Percentiles rank a stretch among this genome's conserved stretches.
phyloP scores from a whole-genome alignment of 1,139 yeast species.

The Sugiyamaella paludigena region DNA sequence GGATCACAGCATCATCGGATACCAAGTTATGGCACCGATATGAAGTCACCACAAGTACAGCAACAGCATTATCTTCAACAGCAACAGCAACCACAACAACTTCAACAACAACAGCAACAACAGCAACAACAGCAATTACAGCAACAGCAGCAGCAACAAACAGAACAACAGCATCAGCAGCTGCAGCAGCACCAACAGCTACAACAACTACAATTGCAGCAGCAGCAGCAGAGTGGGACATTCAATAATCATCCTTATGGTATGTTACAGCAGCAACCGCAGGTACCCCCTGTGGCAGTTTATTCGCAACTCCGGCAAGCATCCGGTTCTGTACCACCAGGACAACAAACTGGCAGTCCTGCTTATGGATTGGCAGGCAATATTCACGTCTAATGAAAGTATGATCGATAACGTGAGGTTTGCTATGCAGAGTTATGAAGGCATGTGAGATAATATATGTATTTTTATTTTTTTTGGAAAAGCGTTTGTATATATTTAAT shows the following conservation, averaged over 20 bases:
- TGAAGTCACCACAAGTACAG: too few relatives aligned
- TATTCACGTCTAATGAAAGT: too few relatives aligned
- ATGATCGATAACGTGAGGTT: too few relatives aligned
- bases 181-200: constrained; percentile 1
- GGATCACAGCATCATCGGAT: constrained; percentile 2
- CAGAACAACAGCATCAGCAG: background rate
- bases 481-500: too few relatives aligned
- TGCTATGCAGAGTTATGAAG: too few relatives aligned
- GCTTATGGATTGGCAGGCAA: too few relatives aligned
- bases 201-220: background rate
- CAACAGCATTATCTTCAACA: constrained; percentile 1
- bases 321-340: constrained; percentile 3
- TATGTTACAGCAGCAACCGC: too few relatives aligned
- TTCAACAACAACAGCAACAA: constrained; percentile 3
- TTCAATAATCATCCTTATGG: too few relatives aligned
- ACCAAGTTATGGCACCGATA: background rate
- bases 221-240: background rate
- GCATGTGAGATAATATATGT: too few relatives aligned
- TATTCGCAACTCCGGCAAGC: constrained; percentile 6
- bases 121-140: background rate
- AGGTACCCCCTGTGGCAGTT: background rate
- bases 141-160: background rate
- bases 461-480: too few relatives aligned
- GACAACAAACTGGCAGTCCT: constrained; percentile 1
- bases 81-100: background rate